phyloP scores from a whole-genome alignment of 2,329 filamentous ascomycete species.

The Dichotomopilus funicola region DNA sequence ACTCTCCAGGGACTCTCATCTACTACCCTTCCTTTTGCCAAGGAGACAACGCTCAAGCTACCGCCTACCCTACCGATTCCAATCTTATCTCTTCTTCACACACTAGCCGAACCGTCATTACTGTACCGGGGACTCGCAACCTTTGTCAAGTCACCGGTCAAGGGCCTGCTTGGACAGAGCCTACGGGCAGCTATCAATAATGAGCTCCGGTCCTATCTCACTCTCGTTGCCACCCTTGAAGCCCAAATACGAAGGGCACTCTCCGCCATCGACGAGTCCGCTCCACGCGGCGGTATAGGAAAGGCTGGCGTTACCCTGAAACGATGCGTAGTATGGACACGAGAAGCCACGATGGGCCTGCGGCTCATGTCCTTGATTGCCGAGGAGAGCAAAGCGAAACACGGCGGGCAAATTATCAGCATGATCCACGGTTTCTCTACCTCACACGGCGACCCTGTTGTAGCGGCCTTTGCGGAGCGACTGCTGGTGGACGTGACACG shows the following conservation, averaged over 20 bases:
- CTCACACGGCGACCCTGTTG: slow-evolving; percentile 91
- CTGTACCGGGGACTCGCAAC: slow-evolving; percentile 73
- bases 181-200: slow-evolving; percentile 76
- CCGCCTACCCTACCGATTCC: slow-evolving; percentile 76
- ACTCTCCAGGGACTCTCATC: slow-evolving; percentile 90
- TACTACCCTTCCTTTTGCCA: slow-evolving; percentile 70
- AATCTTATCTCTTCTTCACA: slow-evolving; percentile 79
- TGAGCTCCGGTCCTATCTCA: slow-evolving; percentile 84
- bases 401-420: slow-evolving; percentile 86
- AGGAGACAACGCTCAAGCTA: slow-evolving; percentile 63
- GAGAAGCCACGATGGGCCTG: slow-evolving; percentile 92
- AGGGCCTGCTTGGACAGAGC: slow-evolving; percentile 86
- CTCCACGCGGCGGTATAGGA: slow-evolving; percentile 64
- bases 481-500: slow-evolving; percentile 79
- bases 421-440: slow-evolving; percentile 90
- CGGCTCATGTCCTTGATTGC: slow-evolving; percentile 91
- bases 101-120: slow-evolving; percentile 86
- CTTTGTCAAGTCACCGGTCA: slow-evolving; percentile 75
- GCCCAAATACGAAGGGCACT: slow-evolving; percentile 83
- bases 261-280: slow-evolving; percentile 61
- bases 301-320: slow-evolving; percentile 91
- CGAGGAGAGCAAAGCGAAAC: slow-evolving; percentile 75
- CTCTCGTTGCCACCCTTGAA: slow-evolving; percentile 85
- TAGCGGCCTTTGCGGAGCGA: slow-evolving; percentile 86
- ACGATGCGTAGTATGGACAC: slow-evolving; percentile 92